Percentiles rank a stretch among this genome's conserved stretches.
Conservation (phyloP, 768 basidiomycete species). For the Termitomyces titanicus region DNA sequence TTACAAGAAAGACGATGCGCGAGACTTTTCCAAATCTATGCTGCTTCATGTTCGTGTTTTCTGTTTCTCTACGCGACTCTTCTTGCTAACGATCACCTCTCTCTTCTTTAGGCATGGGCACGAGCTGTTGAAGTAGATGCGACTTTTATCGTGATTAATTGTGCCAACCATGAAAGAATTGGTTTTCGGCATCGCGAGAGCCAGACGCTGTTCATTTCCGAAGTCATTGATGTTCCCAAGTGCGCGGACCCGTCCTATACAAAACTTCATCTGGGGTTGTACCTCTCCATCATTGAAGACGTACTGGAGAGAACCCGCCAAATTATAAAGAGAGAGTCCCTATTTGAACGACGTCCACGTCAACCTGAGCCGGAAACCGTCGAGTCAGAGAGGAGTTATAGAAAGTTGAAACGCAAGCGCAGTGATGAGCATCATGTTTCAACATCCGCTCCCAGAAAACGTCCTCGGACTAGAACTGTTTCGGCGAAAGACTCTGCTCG, state of each 20-base stretch:
- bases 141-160: slow-evolving; percentile 16
- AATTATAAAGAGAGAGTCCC: neutral
- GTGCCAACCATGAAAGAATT: slow-evolving; percentile 16
- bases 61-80: neutral
- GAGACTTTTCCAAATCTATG: neutral
- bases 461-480: slow-evolving; percentile 3
- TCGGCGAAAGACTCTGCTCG: neutral
- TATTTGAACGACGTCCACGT: neutral
- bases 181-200: slow-evolving; percentile 15
- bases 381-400: neutral
- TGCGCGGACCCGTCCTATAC: slow-evolving; percentile 12
- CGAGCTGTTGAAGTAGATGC: slow-evolving; percentile 11
- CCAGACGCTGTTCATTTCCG: slow-evolving; percentile 17
- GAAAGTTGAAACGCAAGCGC: neutral
- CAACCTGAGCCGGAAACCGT: neutral
- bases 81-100: neutral
- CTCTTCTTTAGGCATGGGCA: slow-evolving; percentile 13
- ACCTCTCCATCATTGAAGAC: slow-evolving; percentile 14
- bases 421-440: neutral
- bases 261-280: slow-evolving; percentile 15
- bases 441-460: neutral
- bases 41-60: slow-evolving; percentile 1
- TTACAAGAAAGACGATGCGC: neutral
- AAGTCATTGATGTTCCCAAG: slow-evolving; percentile 10
- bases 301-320: slow-evolving; percentile 9